phyloP scores from a whole-genome alignment of 2,329 filamentous ascomycete genomes.

The Penicillium capsulatum region DNA sequence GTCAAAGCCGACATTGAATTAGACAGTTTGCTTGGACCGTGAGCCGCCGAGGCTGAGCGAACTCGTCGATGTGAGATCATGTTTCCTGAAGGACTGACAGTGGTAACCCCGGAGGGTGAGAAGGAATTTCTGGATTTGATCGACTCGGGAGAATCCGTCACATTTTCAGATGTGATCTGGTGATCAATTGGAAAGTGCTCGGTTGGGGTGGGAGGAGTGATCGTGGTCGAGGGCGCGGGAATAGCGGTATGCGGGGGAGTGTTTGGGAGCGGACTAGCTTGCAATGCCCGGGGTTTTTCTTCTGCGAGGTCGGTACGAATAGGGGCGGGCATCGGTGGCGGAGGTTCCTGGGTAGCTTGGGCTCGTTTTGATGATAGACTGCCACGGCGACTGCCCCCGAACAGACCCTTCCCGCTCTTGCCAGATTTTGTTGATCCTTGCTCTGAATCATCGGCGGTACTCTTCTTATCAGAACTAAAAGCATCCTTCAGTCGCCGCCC shows the following conservation, averaged over 20 bases:
- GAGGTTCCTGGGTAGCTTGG: slow-evolving; percentile 25
- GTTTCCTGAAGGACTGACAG: slow-evolving; percentile 60
- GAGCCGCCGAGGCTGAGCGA: slow-evolving; percentile 52
- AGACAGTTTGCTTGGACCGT: slow-evolving; percentile 81
- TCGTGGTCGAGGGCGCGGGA: slow-evolving; percentile 51
- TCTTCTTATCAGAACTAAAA: slow-evolving; percentile 55
- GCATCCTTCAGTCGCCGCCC: slow-evolving; percentile 67
- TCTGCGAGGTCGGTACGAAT: slow-evolving; percentile 32
- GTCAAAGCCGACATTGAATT: slow-evolving; percentile 67
- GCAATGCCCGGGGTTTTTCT: slow-evolving; percentile 20
- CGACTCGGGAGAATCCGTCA: slow-evolving; percentile 41
- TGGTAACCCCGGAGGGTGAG: slow-evolving; percentile 47
- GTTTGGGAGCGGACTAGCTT: slow-evolving; percentile 25
- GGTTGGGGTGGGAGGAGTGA: slow-evolving; percentile 62
- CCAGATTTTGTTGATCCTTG: slow-evolving; percentile 42
- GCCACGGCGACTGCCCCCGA: slow-evolving; percentile 36
- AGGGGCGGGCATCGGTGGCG: slow-evolving; percentile 33
- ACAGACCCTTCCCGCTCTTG: slow-evolving; percentile 37
- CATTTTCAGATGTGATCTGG: slow-evolving; percentile 27
- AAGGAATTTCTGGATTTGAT: slow-evolving; percentile 26
- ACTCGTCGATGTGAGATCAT: slow-evolving; percentile 69
- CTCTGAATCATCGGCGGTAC: slow-evolving; percentile 49
- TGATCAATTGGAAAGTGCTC: slow-evolving; percentile 41
- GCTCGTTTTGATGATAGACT: slow-evolving; percentile 34
- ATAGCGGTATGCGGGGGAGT: slow-evolving; percentile 33